Evolutionary conservation across 129 eudicot genomes (phyloP).

Genomic region (Pulicaria dysenterica): DNA sequence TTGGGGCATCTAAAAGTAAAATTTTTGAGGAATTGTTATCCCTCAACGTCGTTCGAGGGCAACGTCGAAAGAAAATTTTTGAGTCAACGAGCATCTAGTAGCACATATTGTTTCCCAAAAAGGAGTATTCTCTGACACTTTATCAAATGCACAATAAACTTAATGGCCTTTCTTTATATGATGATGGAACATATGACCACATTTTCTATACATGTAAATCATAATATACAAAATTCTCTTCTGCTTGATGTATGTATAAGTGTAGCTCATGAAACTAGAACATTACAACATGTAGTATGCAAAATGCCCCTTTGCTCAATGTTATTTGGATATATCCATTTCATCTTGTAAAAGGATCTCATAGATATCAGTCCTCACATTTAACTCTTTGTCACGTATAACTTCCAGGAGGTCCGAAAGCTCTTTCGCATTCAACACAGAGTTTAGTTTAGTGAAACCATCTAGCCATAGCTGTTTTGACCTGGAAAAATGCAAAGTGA

Average conservation of each 20-base stretch:
- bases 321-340: slow-evolving; percentile 36
- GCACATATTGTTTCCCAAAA: too few relatives aligned
- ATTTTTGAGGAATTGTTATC: too few relatives aligned
- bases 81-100: too few relatives aligned
- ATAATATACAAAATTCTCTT: slow-evolving; percentile 16
- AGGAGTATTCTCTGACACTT: too few relatives aligned
- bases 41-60: too few relatives aligned
- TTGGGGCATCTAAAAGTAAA: too few relatives aligned
- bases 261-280: slow-evolving; percentile 6
- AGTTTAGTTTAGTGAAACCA: slow-evolving; percentile 66
- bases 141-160: too few relatives aligned
- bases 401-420: slow-evolving; percentile 92
- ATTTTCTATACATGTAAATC: slow-evolving; percentile 22
- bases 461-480: slow-evolving; percentile 93
- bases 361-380: slow-evolving; percentile 88
- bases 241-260: neutral
- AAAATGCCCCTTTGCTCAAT: neutral
- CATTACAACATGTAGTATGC: neutral
- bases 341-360: slow-evolving; percentile 91
- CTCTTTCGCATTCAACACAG: slow-evolving; percentile 71
- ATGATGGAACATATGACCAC: neutral
- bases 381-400: slow-evolving; percentile 91
- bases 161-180: neutral
- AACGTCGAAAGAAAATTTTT: too few relatives aligned
- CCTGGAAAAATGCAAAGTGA: slow-evolving; percentile 40